phyloP scores from a whole-genome alignment of 805 yeast species.

The Clavispora fructus region DNA sequence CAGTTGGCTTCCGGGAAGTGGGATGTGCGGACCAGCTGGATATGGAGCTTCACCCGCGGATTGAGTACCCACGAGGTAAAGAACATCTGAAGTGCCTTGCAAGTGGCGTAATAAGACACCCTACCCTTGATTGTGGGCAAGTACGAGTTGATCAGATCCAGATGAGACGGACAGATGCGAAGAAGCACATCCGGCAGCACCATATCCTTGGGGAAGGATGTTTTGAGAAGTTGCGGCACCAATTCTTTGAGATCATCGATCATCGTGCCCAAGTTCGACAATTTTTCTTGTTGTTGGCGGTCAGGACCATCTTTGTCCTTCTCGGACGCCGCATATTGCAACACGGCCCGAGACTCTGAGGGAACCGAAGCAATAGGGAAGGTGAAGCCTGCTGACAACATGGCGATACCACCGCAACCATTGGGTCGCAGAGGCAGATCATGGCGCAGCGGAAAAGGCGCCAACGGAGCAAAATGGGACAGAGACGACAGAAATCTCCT shows the following conservation, averaged over 20 bases:
- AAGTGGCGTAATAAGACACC: slow-evolving; percentile 49
- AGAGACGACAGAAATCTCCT: background rate
- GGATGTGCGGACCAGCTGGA: slow-evolving; percentile 38
- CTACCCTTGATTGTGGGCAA: slow-evolving; percentile 55
- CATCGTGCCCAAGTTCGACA: slow-evolving; percentile 52
- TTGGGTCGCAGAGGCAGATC: background rate
- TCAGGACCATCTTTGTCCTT: background rate
- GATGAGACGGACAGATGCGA: slow-evolving; percentile 52
- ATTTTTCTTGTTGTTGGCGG: slow-evolving; percentile 21
- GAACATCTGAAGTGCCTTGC: slow-evolving; percentile 51
- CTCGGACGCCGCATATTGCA: background rate
- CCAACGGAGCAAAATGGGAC: background rate
- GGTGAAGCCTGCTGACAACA: background rate
- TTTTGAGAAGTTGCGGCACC: slow-evolving; percentile 48
- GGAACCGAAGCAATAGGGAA: background rate
- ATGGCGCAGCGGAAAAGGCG: background rate
- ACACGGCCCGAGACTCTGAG: background rate
- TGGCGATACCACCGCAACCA: background rate
- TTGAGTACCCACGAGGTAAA: slow-evolving; percentile 52
- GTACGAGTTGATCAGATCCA: slow-evolving; percentile 38
- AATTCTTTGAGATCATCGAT: slow-evolving; percentile 42
- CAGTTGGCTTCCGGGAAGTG: slow-evolving; percentile 21
- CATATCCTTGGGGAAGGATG: slow-evolving; percentile 38
- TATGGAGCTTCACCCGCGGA: slow-evolving; percentile 49
- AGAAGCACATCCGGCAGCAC: slow-evolving; percentile 46